Percentiles rank a stretch among this genome's conserved stretches.
Evolutionary conservation across 768 basidiomycete genomes (phyloP).

Genomic region (Coprinellus micaceus): DNA sequence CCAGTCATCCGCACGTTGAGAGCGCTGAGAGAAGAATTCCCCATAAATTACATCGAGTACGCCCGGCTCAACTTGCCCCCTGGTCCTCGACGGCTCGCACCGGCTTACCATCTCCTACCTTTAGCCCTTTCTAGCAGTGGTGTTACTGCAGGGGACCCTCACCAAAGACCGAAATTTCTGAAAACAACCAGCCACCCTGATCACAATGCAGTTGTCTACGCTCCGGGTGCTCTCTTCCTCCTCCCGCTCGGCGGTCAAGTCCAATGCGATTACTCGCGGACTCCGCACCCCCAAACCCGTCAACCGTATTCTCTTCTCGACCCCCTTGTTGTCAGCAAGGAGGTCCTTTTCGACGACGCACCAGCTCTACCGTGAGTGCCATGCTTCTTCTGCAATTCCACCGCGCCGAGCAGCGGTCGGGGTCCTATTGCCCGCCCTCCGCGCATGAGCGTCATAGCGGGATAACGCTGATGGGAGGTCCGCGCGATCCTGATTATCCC

Average conservation of each 20-base stretch:
- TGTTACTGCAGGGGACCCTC: too few species aligned
- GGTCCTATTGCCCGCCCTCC: not conserved
- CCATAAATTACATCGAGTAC: too few species aligned
- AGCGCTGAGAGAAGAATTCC: too few species aligned
- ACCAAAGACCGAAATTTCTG: not conserved
- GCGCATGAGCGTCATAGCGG: not conserved
- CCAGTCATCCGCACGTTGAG: too few species aligned
- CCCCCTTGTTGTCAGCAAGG: not conserved
- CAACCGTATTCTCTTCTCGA: not conserved
- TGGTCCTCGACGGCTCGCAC: too few species aligned
- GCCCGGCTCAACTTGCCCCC: too few species aligned
- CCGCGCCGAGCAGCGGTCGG: not conserved
- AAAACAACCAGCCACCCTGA: not conserved
- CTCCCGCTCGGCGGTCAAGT: not conserved
- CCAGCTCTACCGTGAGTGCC: slow-evolving; percentile 1
- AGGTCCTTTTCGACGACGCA: not conserved
- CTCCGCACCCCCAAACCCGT: not conserved
- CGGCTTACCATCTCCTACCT: too few species aligned
- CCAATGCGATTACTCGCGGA: not conserved
- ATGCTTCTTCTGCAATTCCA: not conserved
- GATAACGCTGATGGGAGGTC: not conserved
- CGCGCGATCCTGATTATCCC: not conserved
- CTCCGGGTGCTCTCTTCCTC: slow-evolving; percentile 1
- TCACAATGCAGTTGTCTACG: slow-evolving; percentile 2
- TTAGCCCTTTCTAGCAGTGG: too few species aligned